phyloP scores from a whole-genome alignment of 352 stramenopile species.

The Globisporangium spiculum region DNA sequence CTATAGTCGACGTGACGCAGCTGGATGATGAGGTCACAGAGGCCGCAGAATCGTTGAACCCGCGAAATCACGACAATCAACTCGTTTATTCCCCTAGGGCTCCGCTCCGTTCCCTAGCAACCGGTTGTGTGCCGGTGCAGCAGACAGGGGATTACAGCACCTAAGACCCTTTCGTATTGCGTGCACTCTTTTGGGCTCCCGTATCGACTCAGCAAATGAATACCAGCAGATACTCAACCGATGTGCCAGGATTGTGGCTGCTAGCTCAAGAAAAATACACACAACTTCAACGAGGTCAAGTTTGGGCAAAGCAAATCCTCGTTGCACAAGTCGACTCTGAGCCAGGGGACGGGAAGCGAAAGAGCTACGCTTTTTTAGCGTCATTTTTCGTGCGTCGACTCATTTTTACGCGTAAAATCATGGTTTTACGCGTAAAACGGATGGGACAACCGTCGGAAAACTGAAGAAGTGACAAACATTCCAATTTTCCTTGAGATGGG shows the following conservation, averaged over 20 bases:
- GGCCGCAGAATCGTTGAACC: too few relatives aligned
- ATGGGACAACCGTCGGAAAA: neutral
- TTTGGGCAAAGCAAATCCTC: neutral
- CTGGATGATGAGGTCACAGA: too few relatives aligned
- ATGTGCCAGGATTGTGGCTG: neutral
- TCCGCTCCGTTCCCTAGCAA: neutral
- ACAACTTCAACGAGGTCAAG: neutral
- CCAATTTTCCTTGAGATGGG: too few relatives aligned
- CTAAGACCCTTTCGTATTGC: too few relatives aligned
- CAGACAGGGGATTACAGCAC: neutral
- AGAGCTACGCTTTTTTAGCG: neutral
- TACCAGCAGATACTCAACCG: neutral
- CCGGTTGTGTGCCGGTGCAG: neutral
- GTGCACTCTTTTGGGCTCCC: neutral
- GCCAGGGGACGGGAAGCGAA: neutral
- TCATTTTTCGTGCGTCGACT: neutral
- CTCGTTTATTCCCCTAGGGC: too few relatives aligned
- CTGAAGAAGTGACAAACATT: neutral
- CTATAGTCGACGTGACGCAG: too few relatives aligned
- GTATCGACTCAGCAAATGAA: neutral
- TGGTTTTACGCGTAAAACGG: neutral
- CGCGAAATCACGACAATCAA: too few relatives aligned
- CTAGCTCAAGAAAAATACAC: neutral
- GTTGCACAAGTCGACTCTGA: neutral
- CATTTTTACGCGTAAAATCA: neutral